Evolutionary conservation across 768 basidiomycete species (phyloP).

Genomic region (Kwoniella mangroviensis): DNA sequence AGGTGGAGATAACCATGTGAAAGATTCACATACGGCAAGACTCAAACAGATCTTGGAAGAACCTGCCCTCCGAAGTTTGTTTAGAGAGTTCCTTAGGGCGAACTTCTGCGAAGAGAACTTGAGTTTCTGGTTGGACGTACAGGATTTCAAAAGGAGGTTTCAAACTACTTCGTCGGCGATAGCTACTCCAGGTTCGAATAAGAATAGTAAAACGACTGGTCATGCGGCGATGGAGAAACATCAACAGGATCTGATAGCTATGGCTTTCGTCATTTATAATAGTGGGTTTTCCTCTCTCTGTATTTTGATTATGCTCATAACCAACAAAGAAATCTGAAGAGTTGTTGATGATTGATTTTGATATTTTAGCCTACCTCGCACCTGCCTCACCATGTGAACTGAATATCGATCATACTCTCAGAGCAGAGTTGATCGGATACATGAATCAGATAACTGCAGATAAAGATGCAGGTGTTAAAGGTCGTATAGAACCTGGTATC

Average conservation of each 20-base stretch:
- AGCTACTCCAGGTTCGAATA: constrained; percentile 45
- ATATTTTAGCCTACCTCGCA: constrained; percentile 86
- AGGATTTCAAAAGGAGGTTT: constrained; percentile 96
- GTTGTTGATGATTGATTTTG: too few relatives aligned
- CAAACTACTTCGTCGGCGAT: constrained; percentile 91
- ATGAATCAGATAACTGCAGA: constrained; percentile 84
- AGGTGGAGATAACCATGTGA: constrained; percentile 59
- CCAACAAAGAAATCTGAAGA: too few relatives aligned
- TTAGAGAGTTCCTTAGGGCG: constrained; percentile 88
- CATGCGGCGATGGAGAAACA: constrained; percentile 88
- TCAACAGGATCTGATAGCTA: constrained; percentile 91
- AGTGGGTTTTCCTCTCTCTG: constrained; percentile 34
- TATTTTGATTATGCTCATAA: too few relatives aligned
- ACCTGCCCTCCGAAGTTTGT: constrained; percentile 80
- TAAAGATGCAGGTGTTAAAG: constrained; percentile 49
- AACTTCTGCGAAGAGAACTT: constrained; percentile 99
- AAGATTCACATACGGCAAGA: constrained; percentile 91
- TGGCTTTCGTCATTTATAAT: constrained; percentile 75
- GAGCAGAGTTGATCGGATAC: constrained; percentile 92
- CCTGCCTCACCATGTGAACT: constrained; percentile 94
- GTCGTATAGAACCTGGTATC: constrained; percentile 73
- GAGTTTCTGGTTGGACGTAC: constrained; percentile 94
- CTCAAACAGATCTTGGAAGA: constrained; percentile 91
- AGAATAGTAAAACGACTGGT: constrained; percentile 59
- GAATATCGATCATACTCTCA: constrained; percentile 95